Base-by-base conservation (phyloP, 345 rosid species). In the Rhizophora apiculata region DNA sequence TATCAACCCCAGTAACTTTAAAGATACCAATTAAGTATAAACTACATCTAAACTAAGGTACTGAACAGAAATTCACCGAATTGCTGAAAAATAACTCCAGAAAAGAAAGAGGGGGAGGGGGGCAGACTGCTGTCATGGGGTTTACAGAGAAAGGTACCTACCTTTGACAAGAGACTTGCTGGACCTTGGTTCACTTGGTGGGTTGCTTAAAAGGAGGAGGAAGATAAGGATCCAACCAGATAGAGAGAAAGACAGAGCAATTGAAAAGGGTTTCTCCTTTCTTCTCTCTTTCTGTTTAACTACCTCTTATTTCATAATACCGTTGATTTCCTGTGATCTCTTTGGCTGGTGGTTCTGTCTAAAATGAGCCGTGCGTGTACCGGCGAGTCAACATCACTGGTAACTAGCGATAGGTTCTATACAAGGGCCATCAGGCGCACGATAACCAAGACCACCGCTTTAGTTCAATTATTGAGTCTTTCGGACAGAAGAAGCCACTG, bases 271-370 rank as follows among this genome's bases (percentile, higher is more conserved):
- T 60, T 67, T 21, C 39, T 34, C 3, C 29, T 70, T 67, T 66
- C 26, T 20, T 64, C 46, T 11, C 6, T 21, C 16, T 43, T 43
- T 43, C 16, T 43, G 18, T 43, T 22, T 30, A 24, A 24, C 24
- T 24, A 24, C 24, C 24, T 24, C 24, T 6, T 29, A 37, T 6
- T 27, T 73, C 71, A 53, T 66, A 73, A 65, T 19, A 60, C 67
- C 39, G 71, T 73, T 66, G 62, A 51, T 72, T 52, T 61, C 16
- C 43, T 60, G 67, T 67, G 71, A 73, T 66, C 67, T 60, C 71
- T 53, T 62, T 37, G 9, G 52, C 2, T n/a, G 7, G 27, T 21
- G 29, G n/a, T 27, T 7, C 19, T 21, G 75, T 48, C 21, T 72
- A 64, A 9, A 49, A 8, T 60, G 52, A 72, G 58, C 74, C 58